Evolutionary conservation across 331 rosid species (phyloP).

Genomic region (Arachis monticola): DNA sequence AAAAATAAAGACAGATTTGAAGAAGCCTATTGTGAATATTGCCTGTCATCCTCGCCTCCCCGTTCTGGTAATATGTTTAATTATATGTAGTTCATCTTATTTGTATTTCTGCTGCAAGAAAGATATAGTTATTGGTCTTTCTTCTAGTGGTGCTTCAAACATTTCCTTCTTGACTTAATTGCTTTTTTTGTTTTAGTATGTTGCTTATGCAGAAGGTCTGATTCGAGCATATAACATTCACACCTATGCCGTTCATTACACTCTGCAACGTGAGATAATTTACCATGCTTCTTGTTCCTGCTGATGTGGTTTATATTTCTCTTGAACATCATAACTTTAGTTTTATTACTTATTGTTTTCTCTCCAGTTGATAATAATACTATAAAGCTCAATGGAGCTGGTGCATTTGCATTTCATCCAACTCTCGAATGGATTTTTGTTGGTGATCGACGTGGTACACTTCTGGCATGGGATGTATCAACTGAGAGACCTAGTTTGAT

Average conservation of each 20-base stretch:
- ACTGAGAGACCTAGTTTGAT: constrained; percentile 94
- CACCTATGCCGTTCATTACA: constrained; percentile 94
- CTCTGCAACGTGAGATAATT: constrained; percentile 83
- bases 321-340: constrained; percentile 20
- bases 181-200: constrained; percentile 65
- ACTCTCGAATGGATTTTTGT: constrained; percentile 98
- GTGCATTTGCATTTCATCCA: constrained; percentile 99
- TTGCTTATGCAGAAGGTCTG: constrained; percentile 95
- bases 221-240: constrained; percentile 96
- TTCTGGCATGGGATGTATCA: constrained; percentile 98
- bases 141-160: constrained; percentile 32
- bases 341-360: constrained; percentile 39
- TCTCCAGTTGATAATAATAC: constrained; percentile 75
- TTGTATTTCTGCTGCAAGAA: constrained; percentile 35
- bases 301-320: constrained; percentile 36
- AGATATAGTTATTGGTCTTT: constrained; percentile 12
- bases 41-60: constrained; percentile 99
- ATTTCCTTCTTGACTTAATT: constrained; percentile 27
- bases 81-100: constrained; percentile 18
- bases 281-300: constrained; percentile 37
- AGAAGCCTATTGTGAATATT: constrained; percentile 95
- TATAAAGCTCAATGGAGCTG: constrained; percentile 93
- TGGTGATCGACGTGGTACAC: constrained; percentile 98
- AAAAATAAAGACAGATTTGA: constrained; percentile 94
- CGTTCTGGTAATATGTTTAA: constrained; percentile 59